Evolutionary conservation across 2,329 filamentous ascomycete species (phyloP).

Genomic region (Epichloe typhina): DNA sequence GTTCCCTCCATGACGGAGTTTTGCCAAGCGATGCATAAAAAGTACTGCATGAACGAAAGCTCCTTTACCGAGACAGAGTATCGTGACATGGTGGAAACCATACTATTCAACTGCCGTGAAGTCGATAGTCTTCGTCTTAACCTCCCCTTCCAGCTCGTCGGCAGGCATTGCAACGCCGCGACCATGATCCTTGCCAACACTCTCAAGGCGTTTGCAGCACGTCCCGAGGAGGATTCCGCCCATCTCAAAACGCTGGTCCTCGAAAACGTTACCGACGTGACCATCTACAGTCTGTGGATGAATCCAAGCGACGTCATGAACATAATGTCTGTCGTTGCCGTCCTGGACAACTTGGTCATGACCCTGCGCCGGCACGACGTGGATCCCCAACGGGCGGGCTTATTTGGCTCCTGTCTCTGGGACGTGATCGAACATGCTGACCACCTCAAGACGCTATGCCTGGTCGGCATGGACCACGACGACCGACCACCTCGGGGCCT

Average conservation of each 20-base stretch:
- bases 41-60: slow-evolving; percentile 33
- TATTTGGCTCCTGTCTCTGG: slow-evolving; percentile 35
- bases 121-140: slow-evolving; percentile 34
- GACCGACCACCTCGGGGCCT: slow-evolving; percentile 22
- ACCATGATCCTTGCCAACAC: slow-evolving; percentile 40
- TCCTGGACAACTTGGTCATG: slow-evolving; percentile 32
- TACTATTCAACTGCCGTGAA: slow-evolving; percentile 31
- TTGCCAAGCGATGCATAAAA: slow-evolving; percentile 27
- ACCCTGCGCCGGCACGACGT: slow-evolving; percentile 32
- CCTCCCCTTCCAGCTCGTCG: slow-evolving; percentile 38
- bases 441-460: slow-evolving; percentile 31
- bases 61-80: slow-evolving; percentile 39
- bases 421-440: slow-evolving; percentile 32
- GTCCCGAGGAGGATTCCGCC: slow-evolving; percentile 30
- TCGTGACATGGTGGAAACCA: slow-evolving; percentile 23
- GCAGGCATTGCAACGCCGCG: slow-evolving; percentile 29
- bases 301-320: slow-evolving; percentile 39
- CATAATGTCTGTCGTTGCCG: slow-evolving; percentile 27
- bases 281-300: slow-evolving; percentile 34
- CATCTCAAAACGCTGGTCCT: slow-evolving; percentile 32
- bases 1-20: slow-evolving; percentile 34
- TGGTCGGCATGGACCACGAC: slow-evolving; percentile 32
- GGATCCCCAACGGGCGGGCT: slow-evolving; percentile 18
- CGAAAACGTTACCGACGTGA: slow-evolving; percentile 35
- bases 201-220: slow-evolving; percentile 31